Percentiles rank a stretch among this genome's conserved stretches.
These are phyloP conservation scores for Backusella tuberculispora DNA, from an alignment of 192 early-diverging fungal genomes.

Conservation along the genomic window DNA sequence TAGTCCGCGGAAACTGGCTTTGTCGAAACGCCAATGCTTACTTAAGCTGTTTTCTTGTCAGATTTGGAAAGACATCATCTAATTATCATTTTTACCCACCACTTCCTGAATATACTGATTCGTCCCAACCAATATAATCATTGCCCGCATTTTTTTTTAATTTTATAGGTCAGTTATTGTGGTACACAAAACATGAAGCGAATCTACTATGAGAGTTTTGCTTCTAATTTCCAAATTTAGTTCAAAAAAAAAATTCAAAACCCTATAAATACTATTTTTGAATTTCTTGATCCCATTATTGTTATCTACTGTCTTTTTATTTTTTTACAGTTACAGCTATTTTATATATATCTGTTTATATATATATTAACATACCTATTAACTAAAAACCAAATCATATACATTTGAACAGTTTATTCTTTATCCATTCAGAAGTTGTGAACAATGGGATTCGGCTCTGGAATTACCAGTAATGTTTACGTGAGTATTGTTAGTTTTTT, in stretches of 20 bases:
- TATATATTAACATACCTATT: neutral
- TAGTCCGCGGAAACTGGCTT: neutral
- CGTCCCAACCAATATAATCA: conserved; percentile 6
- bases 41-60: conserved; percentile 18
- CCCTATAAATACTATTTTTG: conserved; percentile 8
- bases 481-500: neutral
- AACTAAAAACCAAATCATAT: neutral
- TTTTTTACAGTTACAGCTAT: neutral
- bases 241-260: neutral
- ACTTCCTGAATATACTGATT: conserved; percentile 11
- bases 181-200: neutral
- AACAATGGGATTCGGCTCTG: neutral
- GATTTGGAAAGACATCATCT: conserved; percentile 16
- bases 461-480: conserved; percentile 16
- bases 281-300: conserved; percentile 18
- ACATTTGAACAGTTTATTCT: conserved; percentile 2
- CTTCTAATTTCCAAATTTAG: neutral
- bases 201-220: conserved; percentile 2
- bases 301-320: conserved; percentile 3
- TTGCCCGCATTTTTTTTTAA: conserved; percentile 13
- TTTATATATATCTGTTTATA: conserved; percentile 1
- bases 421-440: neutral
- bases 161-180: conserved; percentile 15
- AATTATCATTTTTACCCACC: conserved; percentile 5
- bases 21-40: conserved; percentile 16